Evolutionary conservation across 164 flowering plant genomes (phyloP), one percentile per base, ranked within the genome.

Genomic region (Cinnamomum micranthum): DNA sequence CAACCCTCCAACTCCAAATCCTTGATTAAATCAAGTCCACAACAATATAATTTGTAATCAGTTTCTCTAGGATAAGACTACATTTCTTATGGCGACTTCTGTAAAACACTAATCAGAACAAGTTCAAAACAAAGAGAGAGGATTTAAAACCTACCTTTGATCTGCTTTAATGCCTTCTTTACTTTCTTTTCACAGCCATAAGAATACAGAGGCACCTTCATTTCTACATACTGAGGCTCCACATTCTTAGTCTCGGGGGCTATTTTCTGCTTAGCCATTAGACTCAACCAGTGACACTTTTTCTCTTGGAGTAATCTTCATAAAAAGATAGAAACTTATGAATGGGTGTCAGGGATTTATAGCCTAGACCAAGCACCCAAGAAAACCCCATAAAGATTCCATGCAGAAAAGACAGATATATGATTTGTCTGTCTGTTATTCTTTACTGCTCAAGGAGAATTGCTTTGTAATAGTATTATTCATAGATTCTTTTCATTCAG

Each of bases 141-240:
- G 13, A 13, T 14, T 5, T 52, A 17, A 17, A 70, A 4, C 23
- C 27, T 85, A 93, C 97, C 98, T 88, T 83, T 92, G 82, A 92
- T 79, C 80, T 85, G 80, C 14, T 93, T 79, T 23, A 94, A 84
- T 17, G 97, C 84, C 82, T 92, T 94, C 89, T 91, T 91, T 3
- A 94, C 71, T 81, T 94, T 94, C 87, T 58, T 92, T 81, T 87
- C 90, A 67, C 98, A 94, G 1, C 97, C 98, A 76, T 85, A 83
- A 68, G 95, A 92, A 63, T 94, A 94, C 6, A 92, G 79, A 73
- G 97, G 98, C 71, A 92, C 97, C 90, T 75, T 92, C 98, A 94
- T 88, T 75, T 92, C 92, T 74, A 94, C 95, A 47, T 85, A 89
- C 76, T 94, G 98, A n/a, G 97, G 87, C 82, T 92, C 97, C 66